phyloP scores from a whole-genome alignment of 228 moss, liverwort and hornwort species.

The Sphagnum fallax region DNA sequence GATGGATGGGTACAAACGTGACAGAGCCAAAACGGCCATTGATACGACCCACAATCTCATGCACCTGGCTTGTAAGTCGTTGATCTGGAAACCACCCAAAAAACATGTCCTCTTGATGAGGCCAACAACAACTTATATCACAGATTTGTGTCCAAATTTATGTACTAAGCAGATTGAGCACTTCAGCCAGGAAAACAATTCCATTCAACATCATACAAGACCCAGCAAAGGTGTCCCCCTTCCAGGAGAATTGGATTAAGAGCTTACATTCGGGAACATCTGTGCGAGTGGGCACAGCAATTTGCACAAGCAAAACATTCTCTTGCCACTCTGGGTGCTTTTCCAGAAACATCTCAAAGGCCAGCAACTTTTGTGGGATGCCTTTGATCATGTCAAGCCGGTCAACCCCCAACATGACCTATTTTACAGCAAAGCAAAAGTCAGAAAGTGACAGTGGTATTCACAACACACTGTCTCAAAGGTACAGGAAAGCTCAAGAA shows the following conservation, averaged over 20 bases:
- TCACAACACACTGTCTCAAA: not conserved
- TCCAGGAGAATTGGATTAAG: not conserved
- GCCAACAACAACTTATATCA: too few species aligned
- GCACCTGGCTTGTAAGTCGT: conserved; percentile 71
- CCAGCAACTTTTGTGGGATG: conserved; percentile 80
- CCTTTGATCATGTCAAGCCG: conserved; percentile 91
- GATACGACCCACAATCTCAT: conserved; percentile 89
- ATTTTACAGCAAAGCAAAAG: not conserved
- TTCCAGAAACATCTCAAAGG: conserved; percentile 87
- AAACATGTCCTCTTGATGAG: too few species aligned
- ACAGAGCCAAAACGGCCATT: conserved; percentile 73
- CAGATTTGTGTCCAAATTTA: too few species aligned
- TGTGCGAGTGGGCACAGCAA: conserved; percentile 81
- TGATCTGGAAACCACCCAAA: conserved; percentile 30
- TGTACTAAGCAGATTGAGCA: too few species aligned
- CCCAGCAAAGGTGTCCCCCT: not conserved
- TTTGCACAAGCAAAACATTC: conserved; percentile 83
- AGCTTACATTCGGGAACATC: conserved; percentile 59
- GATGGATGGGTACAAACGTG: conserved; percentile 67
- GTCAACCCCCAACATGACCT: conserved; percentile 90
- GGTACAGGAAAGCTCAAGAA: not conserved
- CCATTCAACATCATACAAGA: not conserved
- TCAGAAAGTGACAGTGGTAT: not conserved
- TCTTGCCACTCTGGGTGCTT: conserved; percentile 82
- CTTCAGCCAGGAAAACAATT: not conserved